Evolutionary conservation across 495 filamentous ascomycete species (phyloP).

Genomic region (Geoglossum glabrum): DNA sequence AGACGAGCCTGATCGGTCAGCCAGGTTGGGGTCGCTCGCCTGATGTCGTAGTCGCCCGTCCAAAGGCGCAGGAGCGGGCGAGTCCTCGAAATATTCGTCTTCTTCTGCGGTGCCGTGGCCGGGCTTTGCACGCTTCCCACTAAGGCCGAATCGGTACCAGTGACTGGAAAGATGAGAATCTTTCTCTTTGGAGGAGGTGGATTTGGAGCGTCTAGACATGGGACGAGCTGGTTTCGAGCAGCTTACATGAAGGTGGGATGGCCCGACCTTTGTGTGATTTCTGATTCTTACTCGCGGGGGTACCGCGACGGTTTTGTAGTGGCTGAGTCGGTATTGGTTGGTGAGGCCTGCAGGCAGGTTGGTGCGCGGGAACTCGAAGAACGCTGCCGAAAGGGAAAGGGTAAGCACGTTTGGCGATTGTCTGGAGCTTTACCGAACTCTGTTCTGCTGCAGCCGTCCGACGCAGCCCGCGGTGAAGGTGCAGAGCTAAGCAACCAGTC

Average conservation of each 20-base stretch:
- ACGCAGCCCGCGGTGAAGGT: not conserved
- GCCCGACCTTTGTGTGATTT: not conserved
- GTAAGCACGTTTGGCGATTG: not conserved
- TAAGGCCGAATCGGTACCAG: not conserved
- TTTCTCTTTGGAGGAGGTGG: not conserved
- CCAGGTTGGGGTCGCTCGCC: not conserved
- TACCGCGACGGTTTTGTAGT: not conserved
- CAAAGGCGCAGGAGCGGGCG: not conserved
- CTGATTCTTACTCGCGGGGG: not conserved
- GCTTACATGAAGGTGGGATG: constrained; percentile 1
- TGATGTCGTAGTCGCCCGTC: not conserved
- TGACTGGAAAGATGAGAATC: not conserved
- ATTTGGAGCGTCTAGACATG: not conserved
- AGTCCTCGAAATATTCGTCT: not conserved
- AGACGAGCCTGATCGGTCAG: not conserved
- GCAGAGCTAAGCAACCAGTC: not conserved
- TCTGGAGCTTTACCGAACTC: not conserved
- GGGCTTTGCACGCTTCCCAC: not conserved
- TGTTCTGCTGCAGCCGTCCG: constrained; percentile 1
- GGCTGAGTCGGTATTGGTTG: not conserved
- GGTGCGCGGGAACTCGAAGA: constrained; percentile 1
- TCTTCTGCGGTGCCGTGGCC: not conserved
- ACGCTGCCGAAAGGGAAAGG: constrained; percentile 1
- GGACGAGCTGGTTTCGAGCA: not conserved
- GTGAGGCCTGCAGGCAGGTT: constrained; percentile 1